Conservation (phyloP, 1,284 basidiomycete genomes). For the Golubevia sp. region DNA sequence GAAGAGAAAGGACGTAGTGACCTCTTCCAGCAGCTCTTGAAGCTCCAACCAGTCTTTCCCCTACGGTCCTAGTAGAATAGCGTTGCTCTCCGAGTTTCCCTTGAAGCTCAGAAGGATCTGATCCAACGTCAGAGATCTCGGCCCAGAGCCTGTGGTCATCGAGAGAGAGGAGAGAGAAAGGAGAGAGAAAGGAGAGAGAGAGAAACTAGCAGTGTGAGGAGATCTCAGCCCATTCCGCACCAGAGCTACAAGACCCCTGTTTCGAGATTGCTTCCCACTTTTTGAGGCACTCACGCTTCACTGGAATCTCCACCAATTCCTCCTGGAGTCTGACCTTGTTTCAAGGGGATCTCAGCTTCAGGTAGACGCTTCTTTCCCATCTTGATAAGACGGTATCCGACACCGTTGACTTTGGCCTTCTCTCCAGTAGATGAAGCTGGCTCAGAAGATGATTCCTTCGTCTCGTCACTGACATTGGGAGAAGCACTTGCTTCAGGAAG, state of each 20-base stretch:
- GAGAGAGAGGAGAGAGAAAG: too few relatives aligned
- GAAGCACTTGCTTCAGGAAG: conserved; percentile 20
- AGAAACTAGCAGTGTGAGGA: neutral
- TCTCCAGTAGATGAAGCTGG: conserved; percentile 8
- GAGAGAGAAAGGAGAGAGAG: neutral
- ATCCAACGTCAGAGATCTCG: conserved; percentile 25
- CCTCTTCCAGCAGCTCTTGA: conserved; percentile 33
- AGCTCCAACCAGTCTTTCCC: conserved; percentile 27
- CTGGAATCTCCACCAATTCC: conserved; percentile 35
- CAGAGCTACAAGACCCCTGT: too few relatives aligned
- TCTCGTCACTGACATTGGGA: neutral
- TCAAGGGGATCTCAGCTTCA: conserved; percentile 27
- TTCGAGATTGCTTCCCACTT: too few relatives aligned
- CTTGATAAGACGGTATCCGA: conserved; percentile 28
- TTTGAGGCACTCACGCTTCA: conserved; percentile 17
- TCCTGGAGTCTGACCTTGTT: conserved; percentile 23
- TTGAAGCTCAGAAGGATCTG: conserved; percentile 15
- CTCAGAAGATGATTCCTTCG: conserved; percentile 1
- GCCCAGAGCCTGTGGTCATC: conserved; percentile 31
- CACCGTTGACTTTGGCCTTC: conserved; percentile 16
- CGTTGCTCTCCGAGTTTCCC: conserved; percentile 21
- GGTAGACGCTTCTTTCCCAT: conserved; percentile 41
- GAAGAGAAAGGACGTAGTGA: conserved; percentile 31
- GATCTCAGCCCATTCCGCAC: neutral
- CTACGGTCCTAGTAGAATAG: conserved; percentile 38